Evolutionary conservation across 31 red algal species (phyloP), one percentile per base, ranked within the genome.

Genomic region (Asparagopsis taxiformis): DNA sequence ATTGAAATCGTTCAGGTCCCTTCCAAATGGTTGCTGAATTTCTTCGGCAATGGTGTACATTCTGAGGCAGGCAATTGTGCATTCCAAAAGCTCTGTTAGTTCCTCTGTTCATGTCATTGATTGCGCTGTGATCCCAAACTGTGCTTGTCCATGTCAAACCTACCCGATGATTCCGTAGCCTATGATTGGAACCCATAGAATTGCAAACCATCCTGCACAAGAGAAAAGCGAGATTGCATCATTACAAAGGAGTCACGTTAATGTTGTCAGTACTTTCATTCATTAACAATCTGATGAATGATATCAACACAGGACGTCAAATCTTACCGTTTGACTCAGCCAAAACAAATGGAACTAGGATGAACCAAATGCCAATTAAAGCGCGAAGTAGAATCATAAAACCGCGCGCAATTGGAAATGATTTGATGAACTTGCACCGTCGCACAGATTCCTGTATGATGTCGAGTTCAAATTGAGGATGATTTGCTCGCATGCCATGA

Each of bases 131-230:
- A n/a, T n/a, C n/a, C n/a, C n/a, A n/a, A n/a, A n/a, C n/a, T n/a
- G n/a, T n/a, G n/a, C n/a, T n/a, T n/a, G n/a, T n/a, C n/a, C n/a
- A n/a, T n/a, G n/a, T n/a, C n/a, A n/a, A n/a, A n/a, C n/a, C n/a
- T n/a, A n/a, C n/a, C n/a, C n/a, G n/a, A n/a, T n/a, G n/a, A 73
- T 48, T 32, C 79, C 79, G 48, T 84, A 84, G 1, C 62, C 65
- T 11, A 84, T 84, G 25, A 84, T 72, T 38, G 68, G 36, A 84
- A 84, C 79, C 79, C n/a, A n/a, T n/a, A n/a, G n/a, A n/a, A n/a
- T n/a, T n/a, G n/a, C n/a, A n/a, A n/a, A n/a, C n/a, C n/a, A 84
- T 24, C 74, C 74, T 78, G 28, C 66, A 51, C 44, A 50, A 50
- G 44, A 50, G 11, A 50, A 50, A 13, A 17, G 17, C 11, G 17